These are phyloP conservation scores for Verticillium albo-atrum DNA, from an alignment of 2,329 filamentous ascomycete species.

Conservation along the genomic window DNA sequence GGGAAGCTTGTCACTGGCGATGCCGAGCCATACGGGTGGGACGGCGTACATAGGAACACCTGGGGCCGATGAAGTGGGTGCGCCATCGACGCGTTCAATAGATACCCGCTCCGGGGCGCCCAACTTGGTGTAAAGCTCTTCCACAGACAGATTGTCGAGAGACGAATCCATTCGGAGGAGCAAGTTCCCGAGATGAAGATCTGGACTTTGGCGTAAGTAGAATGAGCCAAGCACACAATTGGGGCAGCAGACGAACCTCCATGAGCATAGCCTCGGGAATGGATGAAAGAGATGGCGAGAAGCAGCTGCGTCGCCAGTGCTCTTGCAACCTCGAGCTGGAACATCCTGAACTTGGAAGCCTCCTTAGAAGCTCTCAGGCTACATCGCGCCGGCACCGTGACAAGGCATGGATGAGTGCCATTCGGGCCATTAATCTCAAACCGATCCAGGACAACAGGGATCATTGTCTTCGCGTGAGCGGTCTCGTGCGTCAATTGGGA, in stretches of 20 bases:
- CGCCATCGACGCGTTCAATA: conserved; percentile 13
- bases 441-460: conserved; percentile 9
- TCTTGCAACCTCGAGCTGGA: conserved; percentile 11
- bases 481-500: conserved; percentile 2
- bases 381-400: conserved; percentile 11
- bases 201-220: conserved; percentile 8
- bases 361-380: conserved; percentile 9
- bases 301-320: conserved; percentile 12
- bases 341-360: conserved; percentile 1
- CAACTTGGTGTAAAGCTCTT: conserved; percentile 19
- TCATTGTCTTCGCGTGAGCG: neutral
- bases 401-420: conserved; percentile 12
- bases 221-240: neutral
- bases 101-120: conserved; percentile 16
- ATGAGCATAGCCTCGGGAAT: conserved; percentile 18
- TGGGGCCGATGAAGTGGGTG: conserved; percentile 6
- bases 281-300: conserved; percentile 17
- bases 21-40: conserved; percentile 27
- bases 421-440: conserved; percentile 12
- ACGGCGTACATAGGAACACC: conserved; percentile 24
- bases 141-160: conserved; percentile 16
- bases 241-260: conserved; percentile 10
- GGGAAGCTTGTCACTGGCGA: conserved; percentile 22
- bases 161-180: conserved; percentile 18
- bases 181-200: conserved; percentile 28